Conservation (phyloP, 352 stramenopile genomes). For the Aphanomyces invadans region DNA sequence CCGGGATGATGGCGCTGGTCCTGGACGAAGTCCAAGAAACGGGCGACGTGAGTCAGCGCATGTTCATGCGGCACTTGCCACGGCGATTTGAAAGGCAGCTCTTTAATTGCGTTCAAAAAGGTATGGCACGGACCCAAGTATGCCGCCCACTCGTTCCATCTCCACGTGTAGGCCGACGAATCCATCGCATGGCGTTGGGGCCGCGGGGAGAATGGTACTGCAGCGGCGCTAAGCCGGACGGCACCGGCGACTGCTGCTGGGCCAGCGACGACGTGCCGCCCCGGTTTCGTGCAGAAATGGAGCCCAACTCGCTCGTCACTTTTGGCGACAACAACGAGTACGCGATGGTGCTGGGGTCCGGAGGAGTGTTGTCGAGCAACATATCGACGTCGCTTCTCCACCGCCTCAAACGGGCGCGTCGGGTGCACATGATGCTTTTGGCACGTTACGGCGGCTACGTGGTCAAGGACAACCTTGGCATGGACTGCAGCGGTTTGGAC, state of each 20-base stretch:
- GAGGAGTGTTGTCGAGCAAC: neutral
- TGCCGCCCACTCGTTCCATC: too few species aligned
- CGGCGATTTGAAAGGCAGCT: neutral
- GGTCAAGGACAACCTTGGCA: constrained; percentile 4
- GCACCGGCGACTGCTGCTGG: constrained; percentile 8
- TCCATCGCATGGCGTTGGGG: constrained; percentile 8
- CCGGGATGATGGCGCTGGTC: neutral
- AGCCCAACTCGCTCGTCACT: constrained; percentile 9
- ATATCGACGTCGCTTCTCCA: neutral
- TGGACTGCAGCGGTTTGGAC: neutral
- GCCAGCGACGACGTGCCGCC: neutral
- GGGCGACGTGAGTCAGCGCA: constrained; percentile 1
- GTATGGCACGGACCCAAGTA: too few species aligned
- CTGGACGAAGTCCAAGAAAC: constrained; percentile 16
- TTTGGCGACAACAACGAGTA: constrained; percentile 12
- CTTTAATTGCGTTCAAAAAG: constrained; percentile 1
- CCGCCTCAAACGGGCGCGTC: neutral
- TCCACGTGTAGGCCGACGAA: neutral
- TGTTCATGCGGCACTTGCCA: neutral
- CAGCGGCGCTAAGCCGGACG: constrained; percentile 6
- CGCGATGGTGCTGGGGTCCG: neutral
- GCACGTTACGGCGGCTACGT: constrained; percentile 1
- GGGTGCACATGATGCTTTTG: constrained; percentile 10
- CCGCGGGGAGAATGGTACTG: constrained; percentile 16
- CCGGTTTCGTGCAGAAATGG: constrained; percentile 1